These are phyloP conservation scores for Acanthochlamys bracteata DNA, from an alignment of 106 monocot genomes.

Conservation along the genomic window DNA sequence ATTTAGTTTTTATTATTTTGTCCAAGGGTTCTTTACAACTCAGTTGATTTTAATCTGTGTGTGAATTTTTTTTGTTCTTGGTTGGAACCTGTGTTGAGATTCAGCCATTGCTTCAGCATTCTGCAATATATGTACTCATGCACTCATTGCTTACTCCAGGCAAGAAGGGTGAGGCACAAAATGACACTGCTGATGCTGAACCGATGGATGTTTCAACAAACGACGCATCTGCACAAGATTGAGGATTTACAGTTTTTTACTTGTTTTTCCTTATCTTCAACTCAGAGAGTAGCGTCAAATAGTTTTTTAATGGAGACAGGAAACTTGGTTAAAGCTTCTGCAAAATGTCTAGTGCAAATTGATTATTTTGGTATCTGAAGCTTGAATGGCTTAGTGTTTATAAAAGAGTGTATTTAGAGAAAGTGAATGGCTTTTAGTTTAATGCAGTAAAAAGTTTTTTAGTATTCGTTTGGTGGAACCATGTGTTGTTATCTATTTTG, in stretches of 20 bases:
- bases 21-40: too few relatives aligned
- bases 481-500: too few relatives aligned
- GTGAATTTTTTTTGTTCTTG: too few relatives aligned
- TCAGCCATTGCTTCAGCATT: too few relatives aligned
- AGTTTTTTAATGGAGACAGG: background rate
- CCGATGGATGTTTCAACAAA: background rate
- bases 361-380: background rate
- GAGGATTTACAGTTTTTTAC: background rate
- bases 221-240: background rate
- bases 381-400: too few relatives aligned
- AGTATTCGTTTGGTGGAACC: too few relatives aligned
- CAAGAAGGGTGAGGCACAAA: background rate
- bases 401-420: too few relatives aligned
- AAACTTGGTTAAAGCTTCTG: background rate
- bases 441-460: too few relatives aligned
- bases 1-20: too few relatives aligned
- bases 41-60: too few relatives aligned
- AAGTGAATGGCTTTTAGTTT: too few relatives aligned
- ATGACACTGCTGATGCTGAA: background rate
- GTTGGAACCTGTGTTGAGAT: too few relatives aligned
- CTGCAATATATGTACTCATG: background rate
- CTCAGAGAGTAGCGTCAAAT: background rate
- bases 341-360: background rate
- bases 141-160: background rate
- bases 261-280: background rate